phyloP scores from a whole-genome alignment of 495 filamentous ascomycete species.

The Sordaria brevicollis region DNA sequence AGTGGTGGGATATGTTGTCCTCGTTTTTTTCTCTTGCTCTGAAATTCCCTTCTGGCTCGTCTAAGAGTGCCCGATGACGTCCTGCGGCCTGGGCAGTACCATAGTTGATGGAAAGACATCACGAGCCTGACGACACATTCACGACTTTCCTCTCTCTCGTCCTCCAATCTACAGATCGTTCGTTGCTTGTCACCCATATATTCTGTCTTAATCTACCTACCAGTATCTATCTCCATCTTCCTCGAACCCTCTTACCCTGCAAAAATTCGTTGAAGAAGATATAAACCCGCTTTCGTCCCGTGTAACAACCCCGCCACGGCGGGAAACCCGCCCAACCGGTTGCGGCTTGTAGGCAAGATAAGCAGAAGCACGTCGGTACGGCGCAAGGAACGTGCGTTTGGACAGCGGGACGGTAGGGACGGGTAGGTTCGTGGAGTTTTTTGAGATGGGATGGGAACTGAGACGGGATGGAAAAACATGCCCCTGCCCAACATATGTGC shows the following conservation, averaged over 20 bases:
- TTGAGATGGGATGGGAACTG: background rate
- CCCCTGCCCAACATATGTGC: too few relatives aligned
- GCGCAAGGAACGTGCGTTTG: background rate
- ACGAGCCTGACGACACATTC: conserved; percentile 1
- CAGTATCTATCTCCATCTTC: background rate
- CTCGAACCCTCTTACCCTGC: background rate
- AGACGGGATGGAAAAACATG: too few relatives aligned
- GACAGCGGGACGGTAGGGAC: background rate
- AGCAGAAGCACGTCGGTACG: background rate
- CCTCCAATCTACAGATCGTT: background rate
- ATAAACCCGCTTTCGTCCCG: background rate
- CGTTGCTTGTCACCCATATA: too few relatives aligned
- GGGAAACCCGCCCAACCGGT: background rate
- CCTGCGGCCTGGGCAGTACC: background rate
- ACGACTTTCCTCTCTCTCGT: conserved; percentile 7
- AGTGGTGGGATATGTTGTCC: background rate
- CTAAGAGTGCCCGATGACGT: background rate
- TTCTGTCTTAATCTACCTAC: too few relatives aligned
- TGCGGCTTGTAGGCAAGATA: background rate
- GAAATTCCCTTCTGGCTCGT: background rate
- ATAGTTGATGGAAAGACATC: too few relatives aligned
- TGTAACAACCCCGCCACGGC: background rate
- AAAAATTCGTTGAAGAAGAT: background rate
- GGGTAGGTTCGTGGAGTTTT: background rate
- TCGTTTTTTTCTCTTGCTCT: background rate